Percentiles rank a stretch among this genome's conserved stretches.
Conservation (phyloP, 768 basidiomycete genomes). For the Phlegmacium glaucopus region DNA sequence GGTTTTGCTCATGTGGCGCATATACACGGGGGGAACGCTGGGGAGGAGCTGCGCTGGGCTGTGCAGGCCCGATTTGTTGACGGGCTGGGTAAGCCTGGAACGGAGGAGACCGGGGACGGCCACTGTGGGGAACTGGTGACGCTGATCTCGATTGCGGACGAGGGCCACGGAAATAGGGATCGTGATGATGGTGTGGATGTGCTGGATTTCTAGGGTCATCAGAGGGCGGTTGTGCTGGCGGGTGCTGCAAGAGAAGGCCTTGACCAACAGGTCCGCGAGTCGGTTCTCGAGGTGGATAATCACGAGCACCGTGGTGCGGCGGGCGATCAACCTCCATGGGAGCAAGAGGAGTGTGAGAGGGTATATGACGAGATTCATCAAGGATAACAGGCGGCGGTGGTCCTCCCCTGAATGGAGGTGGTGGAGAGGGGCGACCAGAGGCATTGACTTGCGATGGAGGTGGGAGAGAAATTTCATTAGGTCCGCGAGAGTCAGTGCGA, state of each 20-base stretch:
- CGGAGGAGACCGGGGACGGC: constrained; percentile 54
- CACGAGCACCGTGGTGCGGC: constrained; percentile 44
- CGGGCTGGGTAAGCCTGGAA: constrained; percentile 48
- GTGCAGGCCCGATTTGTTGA: constrained; percentile 50
- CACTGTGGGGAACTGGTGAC: constrained; percentile 54
- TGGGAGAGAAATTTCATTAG: constrained; percentile 54
- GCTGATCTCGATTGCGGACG: constrained; percentile 56
- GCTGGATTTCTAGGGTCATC: constrained; percentile 49
- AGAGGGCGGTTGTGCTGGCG: constrained; percentile 50
- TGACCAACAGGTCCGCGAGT: constrained; percentile 53
- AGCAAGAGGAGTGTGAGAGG: constrained; percentile 68
- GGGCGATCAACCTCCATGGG: constrained; percentile 76
- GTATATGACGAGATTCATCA: constrained; percentile 68
- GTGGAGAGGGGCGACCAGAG: constrained; percentile 41
- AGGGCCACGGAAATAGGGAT: constrained; percentile 52
- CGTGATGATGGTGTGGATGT: constrained; percentile 44
- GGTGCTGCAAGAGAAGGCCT: constrained; percentile 61
- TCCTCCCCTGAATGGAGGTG: constrained; percentile 77
- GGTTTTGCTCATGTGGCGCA: constrained; percentile 44
- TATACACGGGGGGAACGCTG: constrained; percentile 66
- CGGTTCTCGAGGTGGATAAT: constrained; percentile 50
- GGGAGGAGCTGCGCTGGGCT: constrained; percentile 37
- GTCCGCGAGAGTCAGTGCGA: constrained; percentile 66
- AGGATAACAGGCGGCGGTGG: constrained; percentile 80
- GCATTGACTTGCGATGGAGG: constrained; percentile 52